Conservation (phyloP, 208 protist genomes). For the Crithidia fasciculata region DNA sequence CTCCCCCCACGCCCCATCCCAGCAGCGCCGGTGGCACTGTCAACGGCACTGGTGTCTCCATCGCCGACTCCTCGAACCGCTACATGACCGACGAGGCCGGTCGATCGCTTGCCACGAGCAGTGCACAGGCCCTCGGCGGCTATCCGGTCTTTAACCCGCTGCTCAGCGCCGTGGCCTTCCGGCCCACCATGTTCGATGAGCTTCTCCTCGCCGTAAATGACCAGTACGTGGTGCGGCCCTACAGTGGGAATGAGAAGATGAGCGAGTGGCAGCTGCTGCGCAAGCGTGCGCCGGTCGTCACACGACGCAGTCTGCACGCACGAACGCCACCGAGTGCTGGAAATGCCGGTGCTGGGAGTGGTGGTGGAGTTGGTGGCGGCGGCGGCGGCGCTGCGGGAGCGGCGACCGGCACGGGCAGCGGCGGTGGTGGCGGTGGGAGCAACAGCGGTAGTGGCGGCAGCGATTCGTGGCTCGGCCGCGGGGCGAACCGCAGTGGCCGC, state of each 20-base stretch:
- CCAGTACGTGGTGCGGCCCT: constrained; percentile 37
- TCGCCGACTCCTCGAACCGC: constrained; percentile 17
- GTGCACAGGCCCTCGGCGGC: constrained; percentile 16
- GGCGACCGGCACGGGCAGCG: background rate
- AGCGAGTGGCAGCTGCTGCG: constrained; percentile 50
- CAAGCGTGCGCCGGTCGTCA: constrained; percentile 27
- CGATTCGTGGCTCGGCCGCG: constrained; percentile 4
- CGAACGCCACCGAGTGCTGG: background rate
- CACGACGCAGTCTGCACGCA: constrained; percentile 22
- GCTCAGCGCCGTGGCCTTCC: constrained; percentile 38
- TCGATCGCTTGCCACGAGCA: constrained; percentile 11
- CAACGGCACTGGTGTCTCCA: constrained; percentile 15
- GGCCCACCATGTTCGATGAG: constrained; percentile 46
- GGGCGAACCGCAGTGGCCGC: constrained; percentile 6
- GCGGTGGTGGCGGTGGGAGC: background rate
- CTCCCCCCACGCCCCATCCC: background rate
- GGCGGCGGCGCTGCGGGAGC: constrained; percentile 4
- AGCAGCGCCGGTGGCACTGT: constrained; percentile 1
- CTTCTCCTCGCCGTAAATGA: constrained; percentile 48
- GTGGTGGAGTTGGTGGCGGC: background rate
- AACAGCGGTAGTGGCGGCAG: background rate
- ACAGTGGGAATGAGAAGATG: constrained; percentile 41
- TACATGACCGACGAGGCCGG: constrained; percentile 18
- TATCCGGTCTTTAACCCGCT: constrained; percentile 47
- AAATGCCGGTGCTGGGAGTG: background rate